Conservation (phyloP, 129 eudicot genomes). For the Rutidosis leptorrhynchoides region DNA sequence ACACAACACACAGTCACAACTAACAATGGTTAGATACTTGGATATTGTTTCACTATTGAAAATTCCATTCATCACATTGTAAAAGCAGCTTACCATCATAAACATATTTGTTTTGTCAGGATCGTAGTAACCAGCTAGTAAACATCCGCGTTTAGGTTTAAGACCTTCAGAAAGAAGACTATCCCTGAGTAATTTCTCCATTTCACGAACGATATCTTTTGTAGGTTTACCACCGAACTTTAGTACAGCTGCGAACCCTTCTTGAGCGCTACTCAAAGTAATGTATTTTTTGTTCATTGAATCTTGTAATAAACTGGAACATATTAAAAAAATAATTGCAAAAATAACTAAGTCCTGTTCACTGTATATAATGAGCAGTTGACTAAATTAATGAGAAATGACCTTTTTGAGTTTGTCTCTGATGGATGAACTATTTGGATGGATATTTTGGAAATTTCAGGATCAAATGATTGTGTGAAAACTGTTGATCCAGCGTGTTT, state of each 20-base stretch:
- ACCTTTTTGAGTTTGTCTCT: conserved; percentile 67
- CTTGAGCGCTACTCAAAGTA: conserved; percentile 68
- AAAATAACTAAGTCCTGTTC: not conserved
- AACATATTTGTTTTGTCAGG: conserved; percentile 88
- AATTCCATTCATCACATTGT: not conserved
- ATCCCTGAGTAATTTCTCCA: conserved; percentile 59
- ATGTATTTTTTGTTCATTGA: conserved; percentile 62
- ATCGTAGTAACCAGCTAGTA: conserved; percentile 86
- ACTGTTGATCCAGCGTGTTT: conserved; percentile 59
- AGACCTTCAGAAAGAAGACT: conserved; percentile 60
- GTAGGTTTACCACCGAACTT: conserved; percentile 91
- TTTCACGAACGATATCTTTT: conserved; percentile 62
- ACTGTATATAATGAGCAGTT: not conserved
- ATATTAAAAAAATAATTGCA: too few relatives aligned
- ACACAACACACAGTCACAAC: not conserved
- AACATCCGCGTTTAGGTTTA: conserved; percentile 62
- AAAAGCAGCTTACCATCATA: conserved; percentile 50
- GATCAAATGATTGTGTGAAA: conserved; percentile 73
- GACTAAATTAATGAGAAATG: not conserved
- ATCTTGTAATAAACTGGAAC: conserved; percentile 75
- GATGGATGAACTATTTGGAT: conserved; percentile 85
- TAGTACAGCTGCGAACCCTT: conserved; percentile 73
- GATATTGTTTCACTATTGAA: not conserved
- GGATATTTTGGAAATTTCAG: conserved; percentile 61
- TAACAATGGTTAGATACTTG: too few relatives aligned